Evolutionary conservation across 306 rosid genomes (phyloP).

Genomic region (Cucurbita ficifolia): DNA sequence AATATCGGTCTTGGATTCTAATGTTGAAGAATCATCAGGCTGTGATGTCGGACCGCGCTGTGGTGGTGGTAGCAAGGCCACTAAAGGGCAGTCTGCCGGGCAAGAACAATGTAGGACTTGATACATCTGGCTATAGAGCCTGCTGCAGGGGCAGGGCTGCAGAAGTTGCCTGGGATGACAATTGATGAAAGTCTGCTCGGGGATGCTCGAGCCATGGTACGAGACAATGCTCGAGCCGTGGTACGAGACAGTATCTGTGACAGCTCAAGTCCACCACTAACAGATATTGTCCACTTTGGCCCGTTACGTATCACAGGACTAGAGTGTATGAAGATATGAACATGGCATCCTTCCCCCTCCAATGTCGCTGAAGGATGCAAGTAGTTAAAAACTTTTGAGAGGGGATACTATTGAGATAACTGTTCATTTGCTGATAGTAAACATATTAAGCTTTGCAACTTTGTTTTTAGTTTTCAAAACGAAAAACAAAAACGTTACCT

Average conservation of each 20-base stretch:
- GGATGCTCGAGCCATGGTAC: conserved; percentile 54
- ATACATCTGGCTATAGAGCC: not conserved
- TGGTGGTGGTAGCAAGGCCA: not conserved
- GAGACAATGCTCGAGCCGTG: conserved; percentile 65
- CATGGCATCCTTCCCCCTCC: not conserved
- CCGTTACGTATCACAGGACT: conserved; percentile 16
- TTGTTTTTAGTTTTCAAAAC: not conserved
- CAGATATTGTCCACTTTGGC: too few relatives aligned
- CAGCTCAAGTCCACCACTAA: too few relatives aligned
- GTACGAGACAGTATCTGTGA: conserved; percentile 36
- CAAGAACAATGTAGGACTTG: conserved; percentile 7
- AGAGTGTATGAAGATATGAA: not conserved
- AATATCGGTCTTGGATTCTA: not conserved
- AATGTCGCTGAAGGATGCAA: not conserved
- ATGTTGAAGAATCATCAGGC: conserved; percentile 7
- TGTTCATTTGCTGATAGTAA: not conserved
- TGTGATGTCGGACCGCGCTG: not conserved
- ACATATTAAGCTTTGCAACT: not conserved
- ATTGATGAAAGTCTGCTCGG: conserved; percentile 34
- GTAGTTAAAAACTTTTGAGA: not conserved
- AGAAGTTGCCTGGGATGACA: conserved; percentile 15
- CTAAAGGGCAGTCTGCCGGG: conserved; percentile 9
- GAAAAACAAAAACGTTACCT: not conserved
- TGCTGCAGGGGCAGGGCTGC: not conserved
- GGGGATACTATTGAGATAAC: not conserved